phyloP scores from a whole-genome alignment of 768 basidiomycete genomes.

The Leccinellum rugosiceps region DNA sequence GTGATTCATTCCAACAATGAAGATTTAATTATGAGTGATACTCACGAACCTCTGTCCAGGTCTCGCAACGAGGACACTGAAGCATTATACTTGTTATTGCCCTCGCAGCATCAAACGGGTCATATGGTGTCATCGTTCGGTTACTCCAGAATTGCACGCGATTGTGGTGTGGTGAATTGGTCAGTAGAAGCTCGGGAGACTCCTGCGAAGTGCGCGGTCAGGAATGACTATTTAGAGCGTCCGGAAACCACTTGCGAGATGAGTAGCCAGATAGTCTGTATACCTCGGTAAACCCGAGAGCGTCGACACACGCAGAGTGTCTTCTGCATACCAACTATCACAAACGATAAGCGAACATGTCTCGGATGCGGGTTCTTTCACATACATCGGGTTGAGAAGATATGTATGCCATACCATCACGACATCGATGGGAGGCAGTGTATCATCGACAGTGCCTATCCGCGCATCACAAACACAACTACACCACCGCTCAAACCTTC shows the following conservation, averaged over 20 bases:
- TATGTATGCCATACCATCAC: slow-evolving; percentile 39
- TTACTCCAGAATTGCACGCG: slow-evolving; percentile 1
- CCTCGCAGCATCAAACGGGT: slow-evolving; percentile 26
- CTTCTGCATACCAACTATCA: slow-evolving; percentile 20
- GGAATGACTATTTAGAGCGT: background rate
- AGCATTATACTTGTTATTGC: slow-evolving; percentile 13
- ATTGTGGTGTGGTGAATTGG: background rate
- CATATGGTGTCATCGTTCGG: slow-evolving; percentile 4
- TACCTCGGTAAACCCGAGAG: slow-evolving; percentile 9
- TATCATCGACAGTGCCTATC: background rate
- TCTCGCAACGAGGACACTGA: background rate
- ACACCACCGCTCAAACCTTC: slow-evolving; percentile 35
- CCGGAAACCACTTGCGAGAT: slow-evolving; percentile 8
- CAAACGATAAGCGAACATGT: background rate
- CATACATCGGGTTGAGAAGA: slow-evolving; percentile 33
- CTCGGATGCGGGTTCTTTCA: background rate
- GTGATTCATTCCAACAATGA: background rate
- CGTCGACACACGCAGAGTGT: slow-evolving; percentile 2
- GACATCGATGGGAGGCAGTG: slow-evolving; percentile 34
- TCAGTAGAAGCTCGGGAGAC: slow-evolving; percentile 2
- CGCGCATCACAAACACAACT: background rate
- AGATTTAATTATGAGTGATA: background rate
- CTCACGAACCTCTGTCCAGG: background rate
- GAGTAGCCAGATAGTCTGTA: slow-evolving; percentile 7
- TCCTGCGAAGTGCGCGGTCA: background rate